These are phyloP conservation scores for Pirum gemmata DNA, from an alignment of 78 protist genomes.

Conservation along the genomic window DNA sequence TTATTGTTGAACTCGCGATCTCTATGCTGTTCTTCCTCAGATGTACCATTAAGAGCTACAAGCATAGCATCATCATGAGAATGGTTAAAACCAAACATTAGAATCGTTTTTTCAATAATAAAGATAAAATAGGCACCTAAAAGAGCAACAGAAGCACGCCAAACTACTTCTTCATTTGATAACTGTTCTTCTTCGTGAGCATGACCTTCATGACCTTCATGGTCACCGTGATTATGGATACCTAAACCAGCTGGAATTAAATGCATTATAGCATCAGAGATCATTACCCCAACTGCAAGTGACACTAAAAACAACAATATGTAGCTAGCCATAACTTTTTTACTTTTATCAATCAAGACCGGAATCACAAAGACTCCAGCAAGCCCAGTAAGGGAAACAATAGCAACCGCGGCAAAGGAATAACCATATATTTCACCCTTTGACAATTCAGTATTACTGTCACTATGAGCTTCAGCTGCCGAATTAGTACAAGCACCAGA, in stretches of 20 bases:
- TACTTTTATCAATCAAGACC: not conserved
- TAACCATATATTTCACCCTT: not conserved
- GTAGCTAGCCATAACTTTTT: not conserved
- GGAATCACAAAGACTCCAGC: not conserved
- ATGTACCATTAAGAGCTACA: conserved; percentile 7
- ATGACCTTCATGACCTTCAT: conserved; percentile 7
- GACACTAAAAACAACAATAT: not conserved
- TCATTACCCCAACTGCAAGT: conserved; percentile 3
- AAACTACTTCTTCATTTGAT: not conserved
- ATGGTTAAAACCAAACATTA: not conserved
- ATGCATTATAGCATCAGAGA: conserved; percentile 41
- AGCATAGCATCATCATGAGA: conserved; percentile 8
- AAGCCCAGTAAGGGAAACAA: not conserved
- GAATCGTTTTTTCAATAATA: conserved; percentile 15
- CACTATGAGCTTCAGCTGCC: not conserved
- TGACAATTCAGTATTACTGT: not conserved
- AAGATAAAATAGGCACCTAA: conserved; percentile 4
- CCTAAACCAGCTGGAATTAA: conserved; percentile 22
- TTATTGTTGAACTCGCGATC: too few species aligned
- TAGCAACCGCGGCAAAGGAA: not conserved
- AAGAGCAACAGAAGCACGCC: not conserved
- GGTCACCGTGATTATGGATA: conserved; percentile 13
- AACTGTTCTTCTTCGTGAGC: not conserved
- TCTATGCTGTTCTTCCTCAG: too few species aligned
- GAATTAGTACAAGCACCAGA: not conserved